Evolutionary conservation across 1,284 basidiomycete species (phyloP).

Genomic region (Ustilago lituana): DNA sequence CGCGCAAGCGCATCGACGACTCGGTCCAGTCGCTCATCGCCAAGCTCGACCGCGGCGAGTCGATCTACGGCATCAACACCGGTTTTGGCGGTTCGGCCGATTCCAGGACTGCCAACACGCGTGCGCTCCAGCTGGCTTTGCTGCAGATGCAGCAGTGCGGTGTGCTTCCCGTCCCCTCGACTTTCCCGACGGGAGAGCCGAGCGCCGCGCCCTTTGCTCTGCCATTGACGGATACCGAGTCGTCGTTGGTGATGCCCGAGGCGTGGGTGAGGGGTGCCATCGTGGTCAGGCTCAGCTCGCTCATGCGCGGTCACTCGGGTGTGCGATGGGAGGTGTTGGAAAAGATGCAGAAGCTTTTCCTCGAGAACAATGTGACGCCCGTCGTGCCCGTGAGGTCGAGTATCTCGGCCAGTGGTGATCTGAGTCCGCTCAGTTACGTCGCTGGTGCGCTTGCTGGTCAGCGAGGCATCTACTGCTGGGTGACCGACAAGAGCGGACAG

Average conservation of each 20-base stretch:
- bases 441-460: conserved; percentile 69
- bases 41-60: conserved; percentile 56
- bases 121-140: conserved; percentile 57
- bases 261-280: conserved; percentile 90
- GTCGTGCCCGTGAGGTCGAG: conserved; percentile 84
- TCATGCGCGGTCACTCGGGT: conserved; percentile 78
- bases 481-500: conserved; percentile 34
- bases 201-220: conserved; percentile 47
- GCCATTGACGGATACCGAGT: conserved; percentile 45
- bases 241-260: conserved; percentile 71
- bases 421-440: conserved; percentile 73
- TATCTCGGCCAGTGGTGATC: conserved; percentile 79
- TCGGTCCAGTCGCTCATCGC: conserved; percentile 51
- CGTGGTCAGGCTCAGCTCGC: conserved; percentile 82
- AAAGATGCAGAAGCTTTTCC: conserved; percentile 76
- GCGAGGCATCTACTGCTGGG: conserved; percentile 49
- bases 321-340: conserved; percentile 82
- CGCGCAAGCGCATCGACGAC: conserved; percentile 53
- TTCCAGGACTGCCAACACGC: conserved; percentile 55
- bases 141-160: conserved; percentile 63
- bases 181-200: conserved; percentile 48
- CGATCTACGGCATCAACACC: conserved; percentile 58
- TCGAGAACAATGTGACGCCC: conserved; percentile 79
- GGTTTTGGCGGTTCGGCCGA: conserved; percentile 62
- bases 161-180: conserved; percentile 52